Percentiles rank a stretch among this genome's conserved stretches.
These are phyloP conservation scores for Metschnikowia anglica DNA, from an alignment of 805 yeast species.

Conservation along the genomic window DNA sequence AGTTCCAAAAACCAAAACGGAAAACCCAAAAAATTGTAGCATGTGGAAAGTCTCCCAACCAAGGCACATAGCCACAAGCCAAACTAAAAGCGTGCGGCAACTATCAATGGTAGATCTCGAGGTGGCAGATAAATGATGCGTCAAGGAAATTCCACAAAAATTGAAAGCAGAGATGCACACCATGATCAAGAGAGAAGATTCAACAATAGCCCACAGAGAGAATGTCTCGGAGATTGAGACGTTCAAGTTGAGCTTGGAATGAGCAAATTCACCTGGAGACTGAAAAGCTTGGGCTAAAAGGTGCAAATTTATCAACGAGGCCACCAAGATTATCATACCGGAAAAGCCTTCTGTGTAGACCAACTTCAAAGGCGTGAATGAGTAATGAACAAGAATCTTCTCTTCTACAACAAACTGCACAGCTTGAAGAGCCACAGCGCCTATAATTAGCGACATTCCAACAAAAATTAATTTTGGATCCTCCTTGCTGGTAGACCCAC, in stretches of 20 bases:
- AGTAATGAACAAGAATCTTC: constrained; percentile 52
- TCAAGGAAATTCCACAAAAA: constrained; percentile 68
- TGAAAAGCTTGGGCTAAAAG: constrained; percentile 36
- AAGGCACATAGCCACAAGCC: constrained; percentile 64
- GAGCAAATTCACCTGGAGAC: constrained; percentile 35
- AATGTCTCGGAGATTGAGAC: constrained; percentile 52
- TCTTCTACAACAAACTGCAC: constrained; percentile 79
- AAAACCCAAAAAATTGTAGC: constrained; percentile 67
- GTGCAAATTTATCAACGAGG: constrained; percentile 46
- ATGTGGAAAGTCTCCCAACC: constrained; percentile 74
- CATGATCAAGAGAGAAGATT: constrained; percentile 65
- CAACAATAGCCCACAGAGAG: constrained; percentile 41
- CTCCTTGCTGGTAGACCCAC: constrained; percentile 21
- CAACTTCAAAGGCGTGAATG: constrained; percentile 58
- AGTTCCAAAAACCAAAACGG: constrained; percentile 65
- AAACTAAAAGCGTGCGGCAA: constrained; percentile 69
- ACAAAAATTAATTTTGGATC: constrained; percentile 35
- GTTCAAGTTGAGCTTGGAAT: constrained; percentile 55
- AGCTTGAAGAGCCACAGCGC: constrained; percentile 70
- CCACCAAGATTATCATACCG: constrained; percentile 50
- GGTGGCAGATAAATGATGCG: constrained; percentile 67
- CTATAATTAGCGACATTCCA: constrained; percentile 58
- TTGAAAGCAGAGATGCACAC: constrained; percentile 69
- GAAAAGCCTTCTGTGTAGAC: constrained; percentile 76
- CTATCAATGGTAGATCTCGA: constrained; percentile 78